Evolutionary conservation across 257 asterid species (phyloP).

Genomic region (Verbascum thapsus): DNA sequence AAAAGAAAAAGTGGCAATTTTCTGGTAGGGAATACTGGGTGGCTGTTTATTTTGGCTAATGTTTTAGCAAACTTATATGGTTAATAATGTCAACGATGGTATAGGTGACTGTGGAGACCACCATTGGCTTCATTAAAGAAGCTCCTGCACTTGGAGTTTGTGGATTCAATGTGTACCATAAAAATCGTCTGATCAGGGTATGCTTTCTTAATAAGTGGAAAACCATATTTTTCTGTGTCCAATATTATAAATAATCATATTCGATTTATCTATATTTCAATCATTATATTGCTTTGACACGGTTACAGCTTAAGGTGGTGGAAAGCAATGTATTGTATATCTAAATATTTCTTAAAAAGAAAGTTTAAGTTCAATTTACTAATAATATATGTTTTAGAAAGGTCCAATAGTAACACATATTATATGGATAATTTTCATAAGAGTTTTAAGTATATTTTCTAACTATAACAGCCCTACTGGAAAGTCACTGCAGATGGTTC

Average conservation of each 20-base stretch:
- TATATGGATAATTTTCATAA: background rate
- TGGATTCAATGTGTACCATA: conserved; percentile 92
- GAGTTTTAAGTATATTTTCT: conserved; percentile 28
- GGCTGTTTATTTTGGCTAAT: conserved; percentile 13
- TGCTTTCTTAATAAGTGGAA: conserved; percentile 8
- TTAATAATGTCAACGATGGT: conserved; percentile 24
- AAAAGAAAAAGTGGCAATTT: background rate
- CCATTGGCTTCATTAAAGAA: conserved; percentile 82
- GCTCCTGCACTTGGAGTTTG: conserved; percentile 65
- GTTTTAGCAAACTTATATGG: conserved; percentile 19
- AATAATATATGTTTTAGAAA: background rate
- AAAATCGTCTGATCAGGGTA: conserved; percentile 95
- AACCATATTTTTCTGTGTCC: conserved; percentile 19
- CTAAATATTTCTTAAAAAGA: conserved; percentile 18
- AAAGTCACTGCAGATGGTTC: conserved; percentile 85
- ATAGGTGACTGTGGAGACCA: conserved; percentile 67
- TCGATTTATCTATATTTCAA: background rate
- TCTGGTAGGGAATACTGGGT: conserved; percentile 14
- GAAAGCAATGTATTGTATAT: background rate
- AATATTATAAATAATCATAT: conserved; percentile 15
- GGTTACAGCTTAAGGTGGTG: conserved; percentile 13
- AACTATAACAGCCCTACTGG: conserved; percentile 82
- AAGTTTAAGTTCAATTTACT: conserved; percentile 1
- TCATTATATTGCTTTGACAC: background rate
- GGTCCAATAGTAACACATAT: background rate